These are phyloP conservation scores for Durotheca rogersii DNA, from an alignment of 495 filamentous ascomycete species.

Conservation along the genomic window DNA sequence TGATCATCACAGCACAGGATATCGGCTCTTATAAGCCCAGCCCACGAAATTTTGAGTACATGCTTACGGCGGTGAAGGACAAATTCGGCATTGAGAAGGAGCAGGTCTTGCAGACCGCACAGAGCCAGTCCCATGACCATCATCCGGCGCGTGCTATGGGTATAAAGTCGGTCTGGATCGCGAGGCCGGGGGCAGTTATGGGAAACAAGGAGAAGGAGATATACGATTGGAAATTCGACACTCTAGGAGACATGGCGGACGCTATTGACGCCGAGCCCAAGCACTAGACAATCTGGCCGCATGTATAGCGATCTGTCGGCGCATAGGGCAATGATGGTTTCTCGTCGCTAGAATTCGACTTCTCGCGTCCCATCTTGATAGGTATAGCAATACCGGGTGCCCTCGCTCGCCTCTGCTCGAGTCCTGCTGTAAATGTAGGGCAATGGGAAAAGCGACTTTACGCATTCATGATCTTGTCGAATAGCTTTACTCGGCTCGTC, in stretches of 20 bases:
- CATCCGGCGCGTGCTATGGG: constrained; percentile 55
- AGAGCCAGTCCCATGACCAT: constrained; percentile 66
- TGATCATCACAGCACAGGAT: constrained; percentile 65
- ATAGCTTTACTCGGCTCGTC: constrained; percentile 31
- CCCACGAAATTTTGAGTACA: constrained; percentile 58
- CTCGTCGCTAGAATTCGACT: too few relatives aligned
- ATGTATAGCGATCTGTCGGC: not conserved
- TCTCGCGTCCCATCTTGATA: too few relatives aligned
- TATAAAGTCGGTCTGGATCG: constrained; percentile 62
- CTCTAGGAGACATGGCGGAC: constrained; percentile 62
- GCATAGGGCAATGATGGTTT: too few relatives aligned
- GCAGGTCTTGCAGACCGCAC: constrained; percentile 59
- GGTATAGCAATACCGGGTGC: too few relatives aligned
- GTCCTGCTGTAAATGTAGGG: too few relatives aligned
- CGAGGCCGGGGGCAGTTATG: constrained; percentile 47
- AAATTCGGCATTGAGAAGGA: constrained; percentile 52
- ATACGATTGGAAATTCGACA: constrained; percentile 46
- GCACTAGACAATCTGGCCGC: not conserved
- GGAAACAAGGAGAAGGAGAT: constrained; percentile 32
- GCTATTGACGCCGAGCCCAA: constrained; percentile 44
- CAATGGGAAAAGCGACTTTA: not conserved
- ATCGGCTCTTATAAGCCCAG: constrained; percentile 69
- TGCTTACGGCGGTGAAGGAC: constrained; percentile 50
- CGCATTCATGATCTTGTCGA: constrained; percentile 32
- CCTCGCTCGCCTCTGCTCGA: too few relatives aligned